A percentile compares a stretch with the other conserved stretches of the same genome.
These are phyloP conservation scores for Ocimum tenuiflorum DNA, from an alignment of 257 asterid species.

Conservation along the genomic window DNA sequence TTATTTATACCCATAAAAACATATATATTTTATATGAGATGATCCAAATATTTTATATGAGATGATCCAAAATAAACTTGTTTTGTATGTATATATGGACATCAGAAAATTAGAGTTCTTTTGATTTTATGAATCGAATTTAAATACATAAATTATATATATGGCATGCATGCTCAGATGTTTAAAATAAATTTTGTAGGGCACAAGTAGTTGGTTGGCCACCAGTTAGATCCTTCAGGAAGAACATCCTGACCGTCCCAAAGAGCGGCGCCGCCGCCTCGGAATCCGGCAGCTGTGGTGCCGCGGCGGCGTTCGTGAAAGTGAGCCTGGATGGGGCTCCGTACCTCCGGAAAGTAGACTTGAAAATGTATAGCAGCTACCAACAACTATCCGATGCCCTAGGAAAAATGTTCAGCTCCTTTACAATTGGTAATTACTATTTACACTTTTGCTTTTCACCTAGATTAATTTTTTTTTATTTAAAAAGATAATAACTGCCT, in stretches of 20 bases:
- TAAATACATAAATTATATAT: too few relatives aligned
- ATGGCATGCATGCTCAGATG: too few relatives aligned
- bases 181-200: too few relatives aligned
- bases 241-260: constrained; percentile 35
- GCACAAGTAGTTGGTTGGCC: constrained; percentile 68
- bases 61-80: too few relatives aligned
- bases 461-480: too few relatives aligned
- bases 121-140: too few relatives aligned
- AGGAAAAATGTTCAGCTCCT: constrained; percentile 48
- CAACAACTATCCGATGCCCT: constrained; percentile 45
- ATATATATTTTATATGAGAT: too few relatives aligned
- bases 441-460: not conserved
- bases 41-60: too few relatives aligned
- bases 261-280: constrained; percentile 14
- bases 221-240: constrained; percentile 58
- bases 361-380: constrained; percentile 44
- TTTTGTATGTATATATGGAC: too few relatives aligned
- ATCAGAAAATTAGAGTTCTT: too few relatives aligned
- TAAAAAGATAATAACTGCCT: too few relatives aligned
- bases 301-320: constrained; percentile 36
- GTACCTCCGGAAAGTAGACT: constrained; percentile 57
- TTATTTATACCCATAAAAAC: too few relatives aligned
- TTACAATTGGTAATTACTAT: constrained; percentile 38
- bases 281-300: constrained; percentile 22
- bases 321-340: constrained; percentile 51